These are phyloP conservation scores for Salvia rosmarinus DNA, from an alignment of 257 asterid genomes.

Conservation along the genomic window DNA sequence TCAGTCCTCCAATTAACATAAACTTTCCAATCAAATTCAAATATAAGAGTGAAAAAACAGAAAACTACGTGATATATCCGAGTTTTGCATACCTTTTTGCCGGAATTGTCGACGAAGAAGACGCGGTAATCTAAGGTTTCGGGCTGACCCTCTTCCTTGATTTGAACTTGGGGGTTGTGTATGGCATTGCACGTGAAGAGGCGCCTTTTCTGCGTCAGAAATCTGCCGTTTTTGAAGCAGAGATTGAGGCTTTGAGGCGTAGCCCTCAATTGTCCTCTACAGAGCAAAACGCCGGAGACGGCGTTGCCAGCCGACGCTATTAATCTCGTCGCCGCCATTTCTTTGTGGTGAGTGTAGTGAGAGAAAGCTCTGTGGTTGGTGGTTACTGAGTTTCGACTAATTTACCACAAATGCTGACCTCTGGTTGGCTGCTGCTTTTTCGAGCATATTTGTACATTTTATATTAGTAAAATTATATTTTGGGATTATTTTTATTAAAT, in stretches of 20 bases:
- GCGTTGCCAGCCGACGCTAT: slow-evolving; percentile 60
- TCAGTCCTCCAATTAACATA: background rate
- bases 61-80: background rate
- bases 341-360: slow-evolving; percentile 4
- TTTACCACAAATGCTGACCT: slow-evolving; percentile 31
- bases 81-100: slow-evolving; percentile 62
- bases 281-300: slow-evolving; percentile 53
- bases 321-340: slow-evolving; percentile 80
- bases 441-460: no score
- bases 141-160: slow-evolving; percentile 79
- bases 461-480: no score
- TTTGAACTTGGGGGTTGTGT: slow-evolving; percentile 70
- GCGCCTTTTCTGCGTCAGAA: slow-evolving; percentile 56
- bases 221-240: slow-evolving; percentile 42
- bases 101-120: slow-evolving; percentile 74
- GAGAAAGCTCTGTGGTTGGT: slow-evolving; percentile 20
- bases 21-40: slow-evolving; percentile 10
- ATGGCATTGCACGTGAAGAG: slow-evolving; percentile 76
- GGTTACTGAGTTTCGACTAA: slow-evolving; percentile 30
- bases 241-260: slow-evolving; percentile 47
- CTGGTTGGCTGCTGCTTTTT: slow-evolving; percentile 32
- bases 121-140: slow-evolving; percentile 94
- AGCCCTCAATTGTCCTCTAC: slow-evolving; percentile 42
- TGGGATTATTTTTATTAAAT: no score
- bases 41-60: background rate